Percentiles rank a stretch among this genome's conserved stretches.
Conservation (phyloP, 2,329 filamentous ascomycete species). For the Penicillium vulpinum region DNA sequence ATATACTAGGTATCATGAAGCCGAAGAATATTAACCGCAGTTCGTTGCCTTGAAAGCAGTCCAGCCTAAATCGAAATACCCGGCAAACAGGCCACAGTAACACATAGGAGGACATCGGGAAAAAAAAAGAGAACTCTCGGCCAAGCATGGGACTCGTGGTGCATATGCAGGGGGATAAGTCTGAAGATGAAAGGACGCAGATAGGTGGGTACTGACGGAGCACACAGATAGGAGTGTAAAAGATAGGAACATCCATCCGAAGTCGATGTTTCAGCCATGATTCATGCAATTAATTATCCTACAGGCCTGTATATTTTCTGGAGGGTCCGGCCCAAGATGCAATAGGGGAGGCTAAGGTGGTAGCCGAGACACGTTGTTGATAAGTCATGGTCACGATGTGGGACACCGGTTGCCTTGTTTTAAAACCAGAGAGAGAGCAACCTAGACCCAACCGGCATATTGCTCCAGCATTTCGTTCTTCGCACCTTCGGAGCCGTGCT, state of each 20-base stretch:
- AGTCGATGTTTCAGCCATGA: slow-evolving; percentile 3
- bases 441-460: slow-evolving; percentile 42
- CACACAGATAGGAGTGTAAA: background rate
- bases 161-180: slow-evolving; percentile 12
- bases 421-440: background rate
- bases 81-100: slow-evolving; percentile 9
- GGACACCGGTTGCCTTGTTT: slow-evolving; percentile 6
- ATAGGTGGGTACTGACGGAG: background rate
- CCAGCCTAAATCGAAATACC: slow-evolving; percentile 12
- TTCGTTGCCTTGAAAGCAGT: background rate
- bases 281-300: slow-evolving; percentile 9
- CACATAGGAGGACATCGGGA: background rate
- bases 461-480: slow-evolving; percentile 42
- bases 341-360: slow-evolving; percentile 2
- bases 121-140: background rate
- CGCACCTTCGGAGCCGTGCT: slow-evolving; percentile 49
- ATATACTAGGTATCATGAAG: background rate
- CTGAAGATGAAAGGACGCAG: background rate
- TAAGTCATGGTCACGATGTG: background rate
- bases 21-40: background rate
- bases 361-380: slow-evolving; percentile 2
- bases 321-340: slow-evolving; percentile 1
- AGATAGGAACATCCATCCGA: slow-evolving; percentile 1
- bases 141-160: slow-evolving; percentile 4
- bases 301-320: slow-evolving; percentile 3